Base-by-base conservation (phyloP, 108 stramenopile genomes). In the Ochromonas danica region DNA sequence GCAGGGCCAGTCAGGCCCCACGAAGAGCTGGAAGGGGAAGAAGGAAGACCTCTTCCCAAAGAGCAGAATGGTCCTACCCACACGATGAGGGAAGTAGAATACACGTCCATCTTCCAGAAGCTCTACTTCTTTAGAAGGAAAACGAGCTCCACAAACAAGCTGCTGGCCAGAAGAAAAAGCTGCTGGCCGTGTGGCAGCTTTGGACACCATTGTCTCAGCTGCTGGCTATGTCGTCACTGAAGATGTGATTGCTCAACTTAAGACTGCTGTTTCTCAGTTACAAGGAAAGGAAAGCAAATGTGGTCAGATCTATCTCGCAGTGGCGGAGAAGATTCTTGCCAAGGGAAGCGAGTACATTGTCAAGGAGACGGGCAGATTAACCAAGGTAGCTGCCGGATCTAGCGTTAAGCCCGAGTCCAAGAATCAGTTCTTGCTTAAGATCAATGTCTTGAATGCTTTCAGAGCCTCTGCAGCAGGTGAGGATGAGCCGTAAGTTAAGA, bases 1-100 rank as follows among this genome's bases (percentile, higher is more conserved):
- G 72, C 82, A 83, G 27, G 39, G n/a, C 83, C 83, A 85, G 79
- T 85, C 61, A 17, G 84, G 84, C 17, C 84, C 84, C 65, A 51
- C 45, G 22, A 51, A 51, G 22, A 6, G 22, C 22, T 51, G 45
- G 14, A 51, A 14, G 14, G 45, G 45, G 45, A 51, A 51, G 6
- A 14, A 14, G 6, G 45, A 51, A 51, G 14, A 14, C 45, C 22
- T 51, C 45, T 51, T 51, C 22, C 45, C 45, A 51, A 14, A 51
- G 14, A 51, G 22, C 45, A 51, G 45, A 6, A 51, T 51, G 6
- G 6, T 51, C 6, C 22, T 51, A 22, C 45, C 45, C 14, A 51
- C 22, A 6, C 14, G 22, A 51, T 22, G 45, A 51, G 45, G 45
- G 22, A 14, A 51, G 45, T 22, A 51, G 6, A 14, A 22, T 14